Percentiles rank a stretch among this genome's conserved stretches.
phyloP scores from a whole-genome alignment of 78 protist genomes.

The Planoprotostelium fungivorum region DNA sequence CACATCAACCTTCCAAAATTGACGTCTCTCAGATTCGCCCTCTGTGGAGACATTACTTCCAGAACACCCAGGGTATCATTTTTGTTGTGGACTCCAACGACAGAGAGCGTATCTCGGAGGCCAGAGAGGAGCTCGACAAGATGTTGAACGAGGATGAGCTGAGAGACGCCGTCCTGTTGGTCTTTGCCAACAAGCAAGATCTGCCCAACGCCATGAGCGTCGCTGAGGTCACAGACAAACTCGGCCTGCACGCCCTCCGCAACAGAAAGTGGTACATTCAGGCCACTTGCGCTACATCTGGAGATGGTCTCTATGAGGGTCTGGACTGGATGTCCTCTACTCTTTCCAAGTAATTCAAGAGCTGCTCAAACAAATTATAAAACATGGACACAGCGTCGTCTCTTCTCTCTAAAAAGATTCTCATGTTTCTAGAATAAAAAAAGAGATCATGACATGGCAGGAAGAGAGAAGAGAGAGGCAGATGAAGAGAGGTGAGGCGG shows the following conservation, averaged over 20 bases:
- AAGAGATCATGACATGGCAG: too few species aligned
- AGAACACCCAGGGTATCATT: slow-evolving; percentile 87
- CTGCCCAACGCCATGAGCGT: slow-evolving; percentile 94
- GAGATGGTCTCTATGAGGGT: slow-evolving; percentile 94
- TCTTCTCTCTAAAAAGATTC: too few species aligned
- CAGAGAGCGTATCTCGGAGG: slow-evolving; percentile 81
- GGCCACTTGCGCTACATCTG: slow-evolving; percentile 90
- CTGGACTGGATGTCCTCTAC: slow-evolving; percentile 87
- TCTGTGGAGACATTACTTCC: slow-evolving; percentile 81
- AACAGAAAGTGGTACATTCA: slow-evolving; percentile 89
- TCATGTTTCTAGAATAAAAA: too few species aligned
- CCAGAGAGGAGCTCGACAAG: slow-evolving; percentile 75
- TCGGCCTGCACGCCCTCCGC: slow-evolving; percentile 89
- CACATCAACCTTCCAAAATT: not conserved
- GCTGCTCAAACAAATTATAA: not conserved
- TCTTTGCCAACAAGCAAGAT: slow-evolving; percentile 89
- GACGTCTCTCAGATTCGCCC: not conserved
- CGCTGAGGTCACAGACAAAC: slow-evolving; percentile 91
- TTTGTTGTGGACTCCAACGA: slow-evolving; percentile 96
- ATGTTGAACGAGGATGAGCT: slow-evolving; percentile 70
- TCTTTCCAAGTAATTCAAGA: slow-evolving; percentile 14
- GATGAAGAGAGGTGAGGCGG: too few species aligned
- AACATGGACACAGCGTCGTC: too few species aligned
- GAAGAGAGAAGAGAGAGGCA: too few species aligned
- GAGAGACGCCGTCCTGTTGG: slow-evolving; percentile 70